A percentile compares a stretch with the other conserved stretches of the same genome.
Conservation (phyloP, 306 rosid species). For the Fagus sylvatica region DNA sequence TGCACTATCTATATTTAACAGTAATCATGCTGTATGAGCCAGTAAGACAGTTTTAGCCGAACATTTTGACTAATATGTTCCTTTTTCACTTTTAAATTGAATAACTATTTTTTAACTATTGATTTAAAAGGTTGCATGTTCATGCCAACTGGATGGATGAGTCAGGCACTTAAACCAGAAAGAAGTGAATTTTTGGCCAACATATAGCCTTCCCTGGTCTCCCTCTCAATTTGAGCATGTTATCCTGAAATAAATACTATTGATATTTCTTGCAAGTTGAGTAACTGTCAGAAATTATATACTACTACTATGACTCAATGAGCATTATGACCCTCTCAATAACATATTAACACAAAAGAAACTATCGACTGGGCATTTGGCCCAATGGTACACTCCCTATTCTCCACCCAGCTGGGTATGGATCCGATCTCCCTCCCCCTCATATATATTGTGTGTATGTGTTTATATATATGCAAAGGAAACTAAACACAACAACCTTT, state of each 20-base stretch:
- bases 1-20: constrained; percentile 16
- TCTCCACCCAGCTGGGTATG: no score
- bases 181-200: constrained; percentile 9
- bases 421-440: no score
- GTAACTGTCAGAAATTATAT: not conserved
- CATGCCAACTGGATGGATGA: constrained; percentile 18
- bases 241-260: not conserved
- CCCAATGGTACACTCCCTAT: no score
- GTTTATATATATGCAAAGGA: not conserved
- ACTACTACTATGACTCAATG: not conserved
- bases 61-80: constrained; percentile 42
- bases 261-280: not conserved
- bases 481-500: not conserved
- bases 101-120: not conserved
- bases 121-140: not conserved
- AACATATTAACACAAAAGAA: not conserved
- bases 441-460: no score
- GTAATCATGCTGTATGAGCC: constrained; percentile 21
- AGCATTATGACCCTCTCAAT: not conserved
- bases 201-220: not conserved
- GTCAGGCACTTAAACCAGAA: not conserved
- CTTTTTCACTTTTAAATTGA: constrained; percentile 16
- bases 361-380: no score
- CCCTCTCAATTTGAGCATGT: not conserved
- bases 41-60: constrained; percentile 42